Evolutionary conservation across 2,329 filamentous ascomycete genomes (phyloP), one percentile per base, ranked within the genome.

Genomic region (Arthroderma sp.): DNA sequence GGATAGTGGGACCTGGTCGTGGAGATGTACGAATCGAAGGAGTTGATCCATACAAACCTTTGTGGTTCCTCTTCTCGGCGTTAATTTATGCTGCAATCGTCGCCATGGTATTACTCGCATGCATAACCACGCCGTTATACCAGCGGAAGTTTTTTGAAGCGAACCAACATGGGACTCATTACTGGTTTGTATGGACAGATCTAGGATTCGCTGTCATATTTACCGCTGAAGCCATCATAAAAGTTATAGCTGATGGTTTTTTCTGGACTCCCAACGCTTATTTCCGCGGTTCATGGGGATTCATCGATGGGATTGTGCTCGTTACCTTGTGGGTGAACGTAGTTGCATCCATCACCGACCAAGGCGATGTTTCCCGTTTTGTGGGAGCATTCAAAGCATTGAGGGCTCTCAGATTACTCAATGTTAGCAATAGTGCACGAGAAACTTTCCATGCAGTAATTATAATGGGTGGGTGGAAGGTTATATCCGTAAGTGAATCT

Each of bases 221-320:
- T 65, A 83, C 83, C 0, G 59, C 85, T 5, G 91, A 98, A 63
- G 86, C 88, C 0, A 57, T 80, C 4, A 88, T 98, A 66, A 98
- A 98, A 62, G 80, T 94, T 45, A 79, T 98, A 55, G 91, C 91
- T 0, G 91, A 98, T 65, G 91, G 91, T 5, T 83, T 94, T 55
- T 83, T 95, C 61, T 96, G 85, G 78, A 95, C 91, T 0, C 91
- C 91, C 0, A 95, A 98, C 63, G 93, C 93, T 2, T 98, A 94
- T 60, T 86, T 95, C 61, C 81, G 91, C 55, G 89, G 89, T 58
- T 89, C 88, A 0, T 98, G 91, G 91, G 93, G 91, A 5, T 80
- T 94, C 49, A 95, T 98, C 52, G 91, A 98, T 58, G 86, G 83
- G 0, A 65, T 96, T 38, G 91, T 98, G 52, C 71, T 98, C 43